Evolutionary conservation across 129 eudicot genomes (phyloP).

Genomic region (Flaveria trinervia): DNA sequence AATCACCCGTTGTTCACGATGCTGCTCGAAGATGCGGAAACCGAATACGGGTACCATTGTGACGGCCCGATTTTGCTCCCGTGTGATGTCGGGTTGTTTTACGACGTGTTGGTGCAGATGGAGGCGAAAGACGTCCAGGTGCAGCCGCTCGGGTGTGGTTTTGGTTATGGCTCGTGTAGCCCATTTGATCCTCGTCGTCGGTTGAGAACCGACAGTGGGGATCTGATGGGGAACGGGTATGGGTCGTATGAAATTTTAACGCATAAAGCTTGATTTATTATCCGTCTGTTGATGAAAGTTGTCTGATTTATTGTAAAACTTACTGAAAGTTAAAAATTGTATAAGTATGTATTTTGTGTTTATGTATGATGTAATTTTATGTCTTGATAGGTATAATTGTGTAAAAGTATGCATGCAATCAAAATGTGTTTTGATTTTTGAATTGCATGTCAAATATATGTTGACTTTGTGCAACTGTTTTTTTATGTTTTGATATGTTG

Average conservation of each 20-base stretch:
- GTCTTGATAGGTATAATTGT: not conserved
- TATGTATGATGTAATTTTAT: not conserved
- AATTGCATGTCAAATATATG: not conserved
- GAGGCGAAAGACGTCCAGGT: constrained; percentile 20
- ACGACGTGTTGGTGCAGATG: constrained; percentile 64
- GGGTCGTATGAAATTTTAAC: constrained; percentile 46
- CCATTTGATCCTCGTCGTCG: constrained; percentile 58
- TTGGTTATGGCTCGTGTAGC: constrained; percentile 40
- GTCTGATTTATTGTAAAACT: no score
- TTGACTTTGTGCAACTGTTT: not conserved
- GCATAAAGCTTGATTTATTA: constrained; percentile 38
- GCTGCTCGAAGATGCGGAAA: constrained; percentile 77
- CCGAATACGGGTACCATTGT: constrained; percentile 55
- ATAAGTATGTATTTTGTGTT: not conserved
- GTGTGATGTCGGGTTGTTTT: constrained; percentile 66
- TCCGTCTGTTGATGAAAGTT: no score
- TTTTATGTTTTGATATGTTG: not conserved
- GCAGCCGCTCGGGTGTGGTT: constrained; percentile 24
- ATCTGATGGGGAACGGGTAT: constrained; percentile 40
- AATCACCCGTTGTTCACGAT: constrained; percentile 69
- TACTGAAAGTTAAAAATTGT: not conserved
- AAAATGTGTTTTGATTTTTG: constrained; percentile 14
- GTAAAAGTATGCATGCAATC: constrained; percentile 14
- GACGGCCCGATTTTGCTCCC: constrained; percentile 76
- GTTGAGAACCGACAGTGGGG: constrained; percentile 14